phyloP scores from a whole-genome alignment of 1,284 basidiomycete species.

The Cystobasidiaceae sp. region DNA sequence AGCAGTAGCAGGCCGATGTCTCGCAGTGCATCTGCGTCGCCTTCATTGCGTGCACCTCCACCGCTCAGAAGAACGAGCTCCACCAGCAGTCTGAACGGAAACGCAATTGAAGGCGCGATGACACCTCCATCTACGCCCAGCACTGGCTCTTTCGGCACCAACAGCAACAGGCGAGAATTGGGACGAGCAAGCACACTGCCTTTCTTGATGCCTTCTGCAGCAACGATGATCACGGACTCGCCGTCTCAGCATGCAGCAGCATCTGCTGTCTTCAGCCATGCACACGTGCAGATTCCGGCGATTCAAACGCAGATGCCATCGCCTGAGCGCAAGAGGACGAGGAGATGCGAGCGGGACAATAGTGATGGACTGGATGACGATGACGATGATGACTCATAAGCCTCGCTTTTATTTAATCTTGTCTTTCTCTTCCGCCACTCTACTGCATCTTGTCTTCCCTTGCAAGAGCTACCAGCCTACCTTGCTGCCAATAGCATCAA shows the following conservation, averaged over 20 bases:
- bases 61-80: slow-evolving; percentile 9
- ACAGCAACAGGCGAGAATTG: background rate
- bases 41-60: slow-evolving; percentile 11
- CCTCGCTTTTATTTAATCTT: no score
- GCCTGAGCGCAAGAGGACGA: slow-evolving; percentile 4
- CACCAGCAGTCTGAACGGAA: slow-evolving; percentile 3
- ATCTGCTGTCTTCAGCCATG: background rate
- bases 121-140: background rate
- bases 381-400: no score
- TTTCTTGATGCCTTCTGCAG: background rate
- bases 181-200: background rate
- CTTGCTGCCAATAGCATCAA: no score
- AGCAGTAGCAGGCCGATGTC: background rate
- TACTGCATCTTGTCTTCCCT: no score
- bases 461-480: no score
- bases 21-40: background rate
- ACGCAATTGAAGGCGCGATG: background rate
- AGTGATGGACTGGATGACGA: background rate
- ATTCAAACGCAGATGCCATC: slow-evolving; percentile 16
- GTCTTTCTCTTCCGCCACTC: no score
- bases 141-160: background rate
- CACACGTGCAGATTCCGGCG: background rate
- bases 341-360: background rate
- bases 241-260: background rate
- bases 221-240: background rate